Base-by-base conservation (phyloP, 306 rosid species). In the Coriaria nepalensis region DNA sequence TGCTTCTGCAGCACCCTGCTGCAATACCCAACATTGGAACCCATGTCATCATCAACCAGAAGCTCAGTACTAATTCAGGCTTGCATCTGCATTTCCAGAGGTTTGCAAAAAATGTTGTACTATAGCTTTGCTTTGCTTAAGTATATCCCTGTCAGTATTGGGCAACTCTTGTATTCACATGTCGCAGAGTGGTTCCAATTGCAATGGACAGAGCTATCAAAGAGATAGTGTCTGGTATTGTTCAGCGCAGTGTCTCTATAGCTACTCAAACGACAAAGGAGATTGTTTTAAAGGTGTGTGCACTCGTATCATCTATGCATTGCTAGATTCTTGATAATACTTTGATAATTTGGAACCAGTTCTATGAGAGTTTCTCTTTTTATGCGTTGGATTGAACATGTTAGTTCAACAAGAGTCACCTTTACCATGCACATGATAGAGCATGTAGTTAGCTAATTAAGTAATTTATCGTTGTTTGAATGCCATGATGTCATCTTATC, bases 261-360 rank as follows among this genome's bases (percentile, higher is more conserved):
- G 99, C 96, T 35, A 82, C 99, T 42, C 96, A 92, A 69, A 92
- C 99, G 33, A 92, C 99, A 6, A 92, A 92, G 68, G 99, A 85
- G 56, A 94, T 92, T 66, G 99, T 92, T 64, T 73, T 85, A 64
- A 92, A 92, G 99, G 99, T 92, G 55, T 53, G 59, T 40, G 37
- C 37, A 20, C 52, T 56, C 11, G 4, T 13, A 6, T 53, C 13
- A 12, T 56, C 40, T 13, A 32, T 38, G 9, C 37, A 51, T 29
- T 49, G 56, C 53, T 52, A 41, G 49, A 32, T 47, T 9, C 29
- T 4, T 3, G 6, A n/a, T n/a, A n/a, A n/a, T n/a, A n/a, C n/a
- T n/a, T n/a, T n/a, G n/a, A 10, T 15, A 32, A 35, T 38, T 11
- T 51, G 37, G 48, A 29, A 48, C 49, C 8, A 20, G 29, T 45